Evolutionary conservation across 305 asterid genomes (phyloP), one percentile per base, ranked within the genome.

Genomic region (Rubia balearica): DNA sequence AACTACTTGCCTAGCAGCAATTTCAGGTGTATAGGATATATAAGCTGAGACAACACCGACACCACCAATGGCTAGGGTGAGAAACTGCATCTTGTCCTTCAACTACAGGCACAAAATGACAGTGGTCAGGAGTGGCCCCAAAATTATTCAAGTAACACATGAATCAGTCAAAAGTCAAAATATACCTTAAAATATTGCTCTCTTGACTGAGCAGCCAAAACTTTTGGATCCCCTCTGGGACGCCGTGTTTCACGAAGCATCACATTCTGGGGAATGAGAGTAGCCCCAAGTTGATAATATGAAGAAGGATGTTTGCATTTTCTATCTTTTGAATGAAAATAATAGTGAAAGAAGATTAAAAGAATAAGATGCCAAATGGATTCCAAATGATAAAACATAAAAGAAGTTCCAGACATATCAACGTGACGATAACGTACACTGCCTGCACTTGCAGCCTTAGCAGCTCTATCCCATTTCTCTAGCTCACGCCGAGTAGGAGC

Each of bases 401-500:
- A 69, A 69, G 19, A 67, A 63, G 13, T 38, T 27, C 41, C 70
- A 63, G 42, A 43, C 61, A 55, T 41, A 41, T 43, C 42, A 36
- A 36, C 16, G 5, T 30, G 57, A 22, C 19, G 61, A 75, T 24
- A 71, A 75, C 96, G n/a, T 86, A 93, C 98, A 70, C 89, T 90
- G 86, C 98, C 98, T 72, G 97, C 96, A 7, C 92, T 93, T 74
- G 97, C 90, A 72, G 97, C 96, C 85, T 87, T 89, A 46, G 81
- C 27, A 74, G 96, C 98, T 89, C 86, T 84, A 69, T 82, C 90
- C 98, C 98, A 90, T 86, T 89, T 90, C 49, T 90, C 96, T 82
- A 77, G 96, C 86, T 92, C 97, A 24, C 95, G 95, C 5, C 95
- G 86, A 69, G 98, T 90, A 70, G 98, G 98, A 67, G 95, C 96